Base-by-base conservation (phyloP, 2,329 filamentous ascomycete species). In the Fusarium sp. region DNA sequence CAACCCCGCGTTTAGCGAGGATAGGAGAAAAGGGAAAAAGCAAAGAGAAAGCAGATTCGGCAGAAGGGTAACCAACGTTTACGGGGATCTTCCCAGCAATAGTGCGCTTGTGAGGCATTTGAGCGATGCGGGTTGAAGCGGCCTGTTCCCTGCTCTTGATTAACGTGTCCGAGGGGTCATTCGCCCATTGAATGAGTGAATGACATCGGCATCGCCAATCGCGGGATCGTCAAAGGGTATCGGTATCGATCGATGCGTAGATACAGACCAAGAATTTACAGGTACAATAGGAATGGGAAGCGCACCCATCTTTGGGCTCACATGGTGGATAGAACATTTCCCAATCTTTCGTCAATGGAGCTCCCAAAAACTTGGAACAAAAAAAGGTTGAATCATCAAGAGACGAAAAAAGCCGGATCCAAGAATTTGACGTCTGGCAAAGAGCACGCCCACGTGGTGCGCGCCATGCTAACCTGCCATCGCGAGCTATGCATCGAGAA, bases 1-100 rank as follows among this genome's bases (percentile, higher is more conserved):
- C 28, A 46, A 62, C 72, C 72, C 73, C 73, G 73, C 73, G 72
- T 75, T 75, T 75, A 69, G 72, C 73, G 73, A 57, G 62, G 44
- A 45, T 36, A 36, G 28, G 38, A 26, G 51, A 45, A 49, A 38
- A 23, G 45, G 46, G 40, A 41, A 56, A 59, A 65, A 60, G 59
- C 41, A 57, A 58, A 50, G 51, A 55, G 46, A 42, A 54, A 63
- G 45, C 23, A 30, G 10, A 30, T 30, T n/a, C 46, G 31, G 31
- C 28, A 45, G 20, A 33, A 41, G 54, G 55, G 36, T 41, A 72
- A 23, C 23, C 23, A 23, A 65, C 62, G 55, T 50, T 49, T 33
- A 59, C 60, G 69, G 49, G 53, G 36, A 69, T 63, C 59, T 55
- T 59, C 62, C 70, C 40, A 67, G 68, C 50, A 51, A 62, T 53